Evolutionary conservation across 495 filamentous ascomycete species (phyloP), one percentile per base, ranked within the genome.

Genomic region (Filosporella fistucella): DNA sequence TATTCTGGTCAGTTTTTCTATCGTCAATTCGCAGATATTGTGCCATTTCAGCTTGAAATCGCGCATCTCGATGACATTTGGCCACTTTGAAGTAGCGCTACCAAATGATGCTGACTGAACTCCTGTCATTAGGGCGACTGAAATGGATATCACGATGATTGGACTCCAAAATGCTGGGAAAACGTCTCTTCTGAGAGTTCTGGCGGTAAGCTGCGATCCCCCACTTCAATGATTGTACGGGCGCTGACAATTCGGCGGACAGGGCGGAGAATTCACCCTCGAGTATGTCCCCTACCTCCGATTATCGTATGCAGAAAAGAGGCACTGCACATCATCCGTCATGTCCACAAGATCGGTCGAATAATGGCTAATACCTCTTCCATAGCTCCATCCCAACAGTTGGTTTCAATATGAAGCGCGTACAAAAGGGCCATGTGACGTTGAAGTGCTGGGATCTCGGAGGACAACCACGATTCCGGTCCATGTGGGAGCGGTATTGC

Each of bases 81-180:
- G 12, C 16, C 24, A 25, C 17, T 30, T 8, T 21, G 35, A 16
- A 22, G 17, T 21, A 21, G 5, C 20, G 20, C 14, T 7, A 21
- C 14, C 5, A 21, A 4, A 21, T 7, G 4, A 16, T 4, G 35
- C 18, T 38, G 18, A 4, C 5, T n/a, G 17, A 2, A 21, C 35
- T 9, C 4, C 20, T 38, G 17, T 21, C 5, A 34, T 38, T 20
- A 98, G 93, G 93, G 88, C 91, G 49, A 95, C 89, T 30, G 93
- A 98, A 76, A 95, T 98, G 89, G 91, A 98, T 66, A 89, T 98
- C 65, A 98, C 93, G 52, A 95, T 98, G 89, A 94, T 98, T 72
- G 93, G 93, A 20, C 72, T 98, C 64, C 93, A 98, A 65, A 98
- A 98, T 71, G 93, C 93, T 42, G 93, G 93, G 51, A 98, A 98